Evolutionary conservation across 129 eudicot species (phyloP), one percentile per base, ranked within the genome.

Genomic region (Tagetes erecta): DNA sequence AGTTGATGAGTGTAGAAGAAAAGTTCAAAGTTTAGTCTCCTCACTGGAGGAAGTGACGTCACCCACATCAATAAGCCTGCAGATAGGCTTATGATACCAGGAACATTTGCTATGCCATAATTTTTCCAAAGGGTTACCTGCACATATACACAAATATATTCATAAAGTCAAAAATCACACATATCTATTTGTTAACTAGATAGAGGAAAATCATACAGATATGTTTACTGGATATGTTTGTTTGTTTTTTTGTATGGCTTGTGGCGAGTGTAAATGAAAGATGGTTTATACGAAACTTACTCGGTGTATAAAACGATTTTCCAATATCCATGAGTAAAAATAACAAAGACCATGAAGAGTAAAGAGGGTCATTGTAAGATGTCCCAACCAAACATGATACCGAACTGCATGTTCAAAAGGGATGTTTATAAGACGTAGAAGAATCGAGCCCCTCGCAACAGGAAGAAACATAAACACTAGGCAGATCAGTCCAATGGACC

Each of bases 371-470:
- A 90, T 86, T 0, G 98, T 90, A 20, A 93, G 91, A 78, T 93
- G 97, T 68, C 98, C 98, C 65, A 93, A 71, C 98, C 98, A 93
- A 56, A 93, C 88, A 80, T 93, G 98, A 67, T 93, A 93, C 72
- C 91, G 80, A 44, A 86, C 80, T 8, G 95, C 95, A 68, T 87
- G 92, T 84, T 90, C 98, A 77, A 88, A 93, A 11, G 98, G 95
- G 68, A 93, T 87, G 71, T 88, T 85, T 80, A 82, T 68, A 63
- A 86, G 83, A 0, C 92, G 86, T 58, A 93, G 86, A 59, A 93
- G 90, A 73, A 88, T 64, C 4, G 98, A 93, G 11, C 96, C 98
- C 42, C 98, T 81, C 67, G 98, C 68, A 45, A 93, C 83, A 0
- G 98, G 98, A 34, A 93, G 80, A 77, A 93, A 93, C 86, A 93